phyloP scores from a whole-genome alignment of 176 grass and related monocot genomes.

The Musa beccarii region DNA sequence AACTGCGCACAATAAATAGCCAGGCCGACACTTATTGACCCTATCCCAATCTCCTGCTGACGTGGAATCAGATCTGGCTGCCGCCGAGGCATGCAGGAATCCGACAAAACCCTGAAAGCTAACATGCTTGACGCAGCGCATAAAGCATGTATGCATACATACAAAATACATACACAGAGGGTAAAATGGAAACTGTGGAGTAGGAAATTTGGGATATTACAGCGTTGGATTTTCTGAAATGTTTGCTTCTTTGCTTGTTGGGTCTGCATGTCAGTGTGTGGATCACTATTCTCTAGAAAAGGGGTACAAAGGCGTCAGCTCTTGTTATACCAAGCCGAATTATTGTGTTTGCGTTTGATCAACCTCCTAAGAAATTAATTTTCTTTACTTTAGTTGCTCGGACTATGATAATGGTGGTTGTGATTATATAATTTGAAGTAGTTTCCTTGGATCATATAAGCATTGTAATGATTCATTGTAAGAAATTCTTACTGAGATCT shows the following conservation, averaged over 20 bases:
- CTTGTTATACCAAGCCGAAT: neutral
- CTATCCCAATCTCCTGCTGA: neutral
- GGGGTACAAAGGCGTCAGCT: neutral
- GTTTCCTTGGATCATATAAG: too few species aligned
- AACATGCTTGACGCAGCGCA: neutral
- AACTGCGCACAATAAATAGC: constrained; percentile 16
- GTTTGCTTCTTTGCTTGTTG: neutral
- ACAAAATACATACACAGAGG: neutral
- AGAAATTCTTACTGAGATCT: too few species aligned
- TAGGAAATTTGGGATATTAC: neutral
- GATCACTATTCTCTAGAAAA: constrained; percentile 1
- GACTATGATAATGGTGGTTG: too few species aligned
- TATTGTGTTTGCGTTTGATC: neutral
- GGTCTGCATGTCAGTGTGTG: neutral
- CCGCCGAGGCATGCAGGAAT: neutral
- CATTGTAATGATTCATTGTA: too few species aligned
- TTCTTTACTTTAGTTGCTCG: too few species aligned
- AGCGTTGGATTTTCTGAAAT: neutral
- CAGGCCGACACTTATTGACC: neutral
- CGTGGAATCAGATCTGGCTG: neutral
- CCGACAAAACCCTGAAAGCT: neutral
- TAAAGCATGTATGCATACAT: neutral
- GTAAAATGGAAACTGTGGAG: neutral
- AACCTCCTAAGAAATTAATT: too few species aligned
- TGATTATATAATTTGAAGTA: too few species aligned